These are phyloP conservation scores for Aquanectria penicillioides DNA, from an alignment of 2,329 filamentous ascomycete genomes.

Conservation along the genomic window DNA sequence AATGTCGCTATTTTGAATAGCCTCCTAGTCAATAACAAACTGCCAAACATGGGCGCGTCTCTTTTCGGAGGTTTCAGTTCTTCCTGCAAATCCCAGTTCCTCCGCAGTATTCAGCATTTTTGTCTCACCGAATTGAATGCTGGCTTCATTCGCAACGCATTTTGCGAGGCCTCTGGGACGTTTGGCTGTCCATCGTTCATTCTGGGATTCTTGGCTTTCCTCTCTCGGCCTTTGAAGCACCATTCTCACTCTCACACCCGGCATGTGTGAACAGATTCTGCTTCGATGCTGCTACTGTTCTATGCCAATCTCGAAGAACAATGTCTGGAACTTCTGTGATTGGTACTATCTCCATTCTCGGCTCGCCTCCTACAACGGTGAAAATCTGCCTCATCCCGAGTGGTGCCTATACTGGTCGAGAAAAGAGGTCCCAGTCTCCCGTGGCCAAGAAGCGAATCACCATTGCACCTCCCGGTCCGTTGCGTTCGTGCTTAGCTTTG, in stretches of 20 bases:
- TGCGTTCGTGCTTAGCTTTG: background rate
- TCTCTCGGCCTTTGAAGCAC: background rate
- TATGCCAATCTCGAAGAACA: background rate
- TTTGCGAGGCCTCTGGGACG: too few relatives aligned
- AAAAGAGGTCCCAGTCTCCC: too few relatives aligned
- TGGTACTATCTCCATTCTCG: background rate
- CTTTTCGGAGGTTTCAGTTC: too few relatives aligned
- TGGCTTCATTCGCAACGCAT: too few relatives aligned
- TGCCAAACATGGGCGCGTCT: background rate
- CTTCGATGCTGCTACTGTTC: constrained; percentile 4
- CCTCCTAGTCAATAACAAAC: background rate
- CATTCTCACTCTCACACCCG: background rate
- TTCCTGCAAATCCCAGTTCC: too few relatives aligned
- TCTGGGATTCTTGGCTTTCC: background rate
- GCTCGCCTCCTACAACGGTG: background rate
- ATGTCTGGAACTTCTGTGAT: background rate
- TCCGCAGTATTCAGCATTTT: too few relatives aligned
- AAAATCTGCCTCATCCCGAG: background rate
- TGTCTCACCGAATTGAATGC: too few relatives aligned
- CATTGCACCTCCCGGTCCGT: constrained; percentile 29
- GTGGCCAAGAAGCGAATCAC: background rate
- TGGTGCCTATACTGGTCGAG: background rate
- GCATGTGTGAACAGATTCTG: constrained; percentile 3
- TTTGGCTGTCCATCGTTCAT: too few relatives aligned
- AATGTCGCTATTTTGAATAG: background rate